These are phyloP conservation scores for Fusarium pininemorale DNA, from an alignment of 2,329 filamentous ascomycete species.

Conservation along the genomic window DNA sequence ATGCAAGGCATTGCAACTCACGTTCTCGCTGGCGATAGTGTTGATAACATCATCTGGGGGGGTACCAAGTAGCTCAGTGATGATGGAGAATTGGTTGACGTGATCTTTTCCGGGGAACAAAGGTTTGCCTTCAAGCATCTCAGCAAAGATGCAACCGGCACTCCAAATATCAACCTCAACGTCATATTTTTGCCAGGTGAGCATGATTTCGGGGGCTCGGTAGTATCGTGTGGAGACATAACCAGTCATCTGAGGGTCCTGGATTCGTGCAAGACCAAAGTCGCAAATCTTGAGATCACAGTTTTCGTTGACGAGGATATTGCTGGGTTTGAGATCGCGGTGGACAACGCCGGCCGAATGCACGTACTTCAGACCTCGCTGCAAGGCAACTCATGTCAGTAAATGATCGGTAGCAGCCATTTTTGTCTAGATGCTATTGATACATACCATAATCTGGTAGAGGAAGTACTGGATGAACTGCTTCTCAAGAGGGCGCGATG, in stretches of 20 bases:
- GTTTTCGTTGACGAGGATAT: constrained; percentile 99
- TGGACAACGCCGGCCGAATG: constrained; percentile 98
- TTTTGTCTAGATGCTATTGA: not conserved
- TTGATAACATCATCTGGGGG: constrained; percentile 98
- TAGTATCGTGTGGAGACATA: constrained; percentile 99
- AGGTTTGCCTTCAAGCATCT: constrained; percentile 99
- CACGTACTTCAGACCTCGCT: constrained; percentile 98
- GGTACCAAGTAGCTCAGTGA: constrained; percentile 95
- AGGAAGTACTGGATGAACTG: constrained; percentile 99
- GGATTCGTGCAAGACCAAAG: constrained; percentile 95
- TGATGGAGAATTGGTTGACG: constrained; percentile 99
- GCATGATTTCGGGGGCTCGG: constrained; percentile 98
- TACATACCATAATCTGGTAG: constrained; percentile 93
- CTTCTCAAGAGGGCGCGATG: constrained; percentile 95
- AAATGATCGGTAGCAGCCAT: not conserved
- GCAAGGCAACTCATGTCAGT: constrained; percentile 20
- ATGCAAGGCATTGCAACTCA: constrained; percentile 55
- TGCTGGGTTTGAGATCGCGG: constrained; percentile 96
- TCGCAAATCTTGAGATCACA: constrained; percentile 99
- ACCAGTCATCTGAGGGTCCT: constrained; percentile 99
- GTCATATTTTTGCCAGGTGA: constrained; percentile 99
- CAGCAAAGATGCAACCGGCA: constrained; percentile 97
- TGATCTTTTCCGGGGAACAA: constrained; percentile 99
- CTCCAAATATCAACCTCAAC: constrained; percentile 99
- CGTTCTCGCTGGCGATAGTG: constrained; percentile 98